Conservation (phyloP, 1,139 yeast genomes). For the Sugiyamaella grinbergsii region DNA sequence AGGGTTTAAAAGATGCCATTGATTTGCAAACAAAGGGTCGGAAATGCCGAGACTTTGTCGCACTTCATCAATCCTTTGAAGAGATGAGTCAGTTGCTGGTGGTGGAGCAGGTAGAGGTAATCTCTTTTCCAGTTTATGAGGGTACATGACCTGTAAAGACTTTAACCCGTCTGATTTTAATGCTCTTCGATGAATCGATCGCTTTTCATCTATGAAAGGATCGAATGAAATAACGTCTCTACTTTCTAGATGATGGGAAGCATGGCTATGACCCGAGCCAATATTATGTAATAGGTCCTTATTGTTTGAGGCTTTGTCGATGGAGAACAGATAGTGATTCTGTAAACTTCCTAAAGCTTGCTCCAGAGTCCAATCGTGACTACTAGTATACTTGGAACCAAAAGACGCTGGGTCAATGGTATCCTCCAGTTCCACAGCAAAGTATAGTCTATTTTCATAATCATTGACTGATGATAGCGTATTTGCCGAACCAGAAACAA, state of each 20-base stretch:
- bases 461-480: constrained; percentile 25
- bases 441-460: constrained; percentile 35
- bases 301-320: constrained; percentile 27
- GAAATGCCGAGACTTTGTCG: constrained; percentile 59
- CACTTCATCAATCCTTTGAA: constrained; percentile 30
- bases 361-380: constrained; percentile 38
- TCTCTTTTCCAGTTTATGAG: constrained; percentile 29
- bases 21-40: constrained; percentile 79
- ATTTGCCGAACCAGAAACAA: neutral
- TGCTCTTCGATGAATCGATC: constrained; percentile 20
- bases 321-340: constrained; percentile 42
- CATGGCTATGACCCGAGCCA: constrained; percentile 16
- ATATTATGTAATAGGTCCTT: constrained; percentile 27
- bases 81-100: constrained; percentile 34
- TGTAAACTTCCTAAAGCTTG: constrained; percentile 38
- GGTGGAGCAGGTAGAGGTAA: constrained; percentile 27
- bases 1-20: constrained; percentile 89
- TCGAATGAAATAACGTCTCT: neutral
- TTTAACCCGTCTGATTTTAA: constrained; percentile 25
- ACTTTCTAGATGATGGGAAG: constrained; percentile 5
- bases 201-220: constrained; percentile 1
- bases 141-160: constrained; percentile 30
- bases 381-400: constrained; percentile 21
- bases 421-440: constrained; percentile 37
- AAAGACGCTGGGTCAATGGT: constrained; percentile 24